These are phyloP conservation scores for Fusarium sp. DNA, from an alignment of 2,329 filamentous ascomycete species.

Conservation along the genomic window DNA sequence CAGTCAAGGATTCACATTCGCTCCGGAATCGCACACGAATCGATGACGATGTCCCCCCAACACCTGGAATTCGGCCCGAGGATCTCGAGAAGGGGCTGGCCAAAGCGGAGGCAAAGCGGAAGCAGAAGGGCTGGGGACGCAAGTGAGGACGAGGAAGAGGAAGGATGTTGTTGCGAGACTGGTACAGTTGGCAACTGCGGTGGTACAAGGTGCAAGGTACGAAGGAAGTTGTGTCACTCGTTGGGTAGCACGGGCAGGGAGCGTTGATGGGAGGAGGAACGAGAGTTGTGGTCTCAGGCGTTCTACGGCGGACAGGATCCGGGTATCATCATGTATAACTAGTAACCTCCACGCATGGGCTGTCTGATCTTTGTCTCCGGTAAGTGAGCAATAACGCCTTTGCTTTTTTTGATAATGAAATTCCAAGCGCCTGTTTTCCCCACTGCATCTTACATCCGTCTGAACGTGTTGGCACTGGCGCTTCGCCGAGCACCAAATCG, in stretches of 20 bases:
- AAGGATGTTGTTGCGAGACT: background rate
- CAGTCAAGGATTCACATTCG: constrained; percentile 59
- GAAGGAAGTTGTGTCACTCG: background rate
- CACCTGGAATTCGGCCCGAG: constrained; percentile 63
- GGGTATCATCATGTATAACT: constrained; percentile 48
- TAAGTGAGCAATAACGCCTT: constrained; percentile 40
- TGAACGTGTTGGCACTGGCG: constrained; percentile 81
- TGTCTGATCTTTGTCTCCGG: constrained; percentile 40
- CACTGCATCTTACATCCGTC: constrained; percentile 65
- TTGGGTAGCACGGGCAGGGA: background rate
- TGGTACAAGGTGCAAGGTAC: background rate
- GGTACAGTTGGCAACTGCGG: background rate
- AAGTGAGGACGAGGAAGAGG: constrained; percentile 11
- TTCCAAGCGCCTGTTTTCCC: constrained; percentile 37
- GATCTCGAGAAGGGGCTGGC: constrained; percentile 71
- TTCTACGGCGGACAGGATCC: constrained; percentile 44
- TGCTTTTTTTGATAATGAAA: constrained; percentile 38
- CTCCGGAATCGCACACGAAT: constrained; percentile 58
- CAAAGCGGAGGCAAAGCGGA: constrained; percentile 52
- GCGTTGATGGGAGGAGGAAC: background rate
- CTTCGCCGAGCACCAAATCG: constrained; percentile 68
- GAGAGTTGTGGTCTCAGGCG: constrained; percentile 20
- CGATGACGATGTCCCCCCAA: constrained; percentile 68
- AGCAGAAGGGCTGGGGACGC: constrained; percentile 44
- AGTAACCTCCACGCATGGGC: constrained; percentile 40